Evolutionary conservation across 805 yeast genomes (phyloP).

Genomic region (Cyberlindnera subsufficiens): DNA sequence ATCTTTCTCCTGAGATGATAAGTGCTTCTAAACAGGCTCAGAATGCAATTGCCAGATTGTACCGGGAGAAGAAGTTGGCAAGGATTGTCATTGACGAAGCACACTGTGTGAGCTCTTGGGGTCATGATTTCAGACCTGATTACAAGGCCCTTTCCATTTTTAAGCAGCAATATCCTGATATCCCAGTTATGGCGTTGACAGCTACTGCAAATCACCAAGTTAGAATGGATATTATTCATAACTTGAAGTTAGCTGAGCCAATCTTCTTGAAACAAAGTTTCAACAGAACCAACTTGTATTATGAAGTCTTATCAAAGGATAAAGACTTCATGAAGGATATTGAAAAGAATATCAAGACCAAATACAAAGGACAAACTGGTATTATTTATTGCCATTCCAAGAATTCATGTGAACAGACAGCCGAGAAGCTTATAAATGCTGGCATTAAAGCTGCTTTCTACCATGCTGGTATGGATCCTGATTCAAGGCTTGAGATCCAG

Average conservation of each 20-base stretch:
- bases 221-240: conserved; percentile 75
- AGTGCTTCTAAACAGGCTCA: conserved; percentile 67
- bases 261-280: conserved; percentile 81
- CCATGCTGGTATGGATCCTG: conserved; percentile 92
- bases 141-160: conserved; percentile 76
- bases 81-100: conserved; percentile 95
- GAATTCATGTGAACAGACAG: conserved; percentile 77
- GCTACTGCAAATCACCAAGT: conserved; percentile 96
- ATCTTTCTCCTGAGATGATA: conserved; percentile 93
- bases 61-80: conserved; percentile 56
- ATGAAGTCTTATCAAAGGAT: conserved; percentile 68
- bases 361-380: conserved; percentile 62
- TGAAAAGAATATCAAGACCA: conserved; percentile 42
- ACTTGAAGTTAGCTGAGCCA: conserved; percentile 58
- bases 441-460: conserved; percentile 74
- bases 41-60: conserved; percentile 51
- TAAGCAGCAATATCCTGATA: conserved; percentile 64
- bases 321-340: conserved; percentile 52
- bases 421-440: conserved; percentile 47
- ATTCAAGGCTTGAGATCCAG: conserved; percentile 70
- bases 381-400: conserved; percentile 93
- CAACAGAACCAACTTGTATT: conserved; percentile 79
- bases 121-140: conserved; percentile 97
- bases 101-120: conserved; percentile 98
- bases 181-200: conserved; percentile 93